Base-by-base conservation (phyloP, 192 early-diverging fungal species). In the Phycomyces nitens region DNA sequence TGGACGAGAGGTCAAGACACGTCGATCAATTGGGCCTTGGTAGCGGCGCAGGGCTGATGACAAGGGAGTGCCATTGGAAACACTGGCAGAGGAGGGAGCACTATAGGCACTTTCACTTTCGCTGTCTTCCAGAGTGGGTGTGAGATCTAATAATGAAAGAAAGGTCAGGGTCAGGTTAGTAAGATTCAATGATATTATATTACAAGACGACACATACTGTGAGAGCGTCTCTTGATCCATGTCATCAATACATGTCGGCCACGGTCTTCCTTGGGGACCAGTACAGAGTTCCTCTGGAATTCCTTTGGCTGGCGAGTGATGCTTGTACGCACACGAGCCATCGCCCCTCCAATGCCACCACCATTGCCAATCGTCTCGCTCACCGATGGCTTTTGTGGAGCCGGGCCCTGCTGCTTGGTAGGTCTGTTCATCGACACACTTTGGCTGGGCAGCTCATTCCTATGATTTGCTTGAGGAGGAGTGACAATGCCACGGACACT, bases 1-100 rank as follows among this genome's bases (percentile, higher is more conserved):
- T 21, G 84, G 77, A 23, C 82, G 69, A 23, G 82, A 82, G 27
- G 87, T 88, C 39, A 90, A 72, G 6, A 84, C 86, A 44, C 79
- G 76, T 3, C 83, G 74, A 50, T 90, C 87, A 11, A 90, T 83
- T 20, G 83, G 84, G 18, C 89, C 89, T 41, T 84, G 82, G 57
- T 90, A 86, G 14, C 84, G 75, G 18, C 84, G 82, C 60, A 89
- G 80, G 53, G 86, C 82, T 24, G 44, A n/a, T 47, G 44, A 11
- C 11, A 11, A n/a, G 44, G 44, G 44, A 47, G 44, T n/a, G 44
- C 12, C 15, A 47, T 47, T 2, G 2, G 44, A 6, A 11, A 18
- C 4, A 47, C 15, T n/a, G 44, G 4, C 44, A 47, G 44, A n/a
- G 44, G 12, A 18, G 15, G 44, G 44, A 6, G 44, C 44, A 47